phyloP scores from a whole-genome alignment of 2,329 filamentous ascomycete genomes.

The Exophiala lecanii-corni region DNA sequence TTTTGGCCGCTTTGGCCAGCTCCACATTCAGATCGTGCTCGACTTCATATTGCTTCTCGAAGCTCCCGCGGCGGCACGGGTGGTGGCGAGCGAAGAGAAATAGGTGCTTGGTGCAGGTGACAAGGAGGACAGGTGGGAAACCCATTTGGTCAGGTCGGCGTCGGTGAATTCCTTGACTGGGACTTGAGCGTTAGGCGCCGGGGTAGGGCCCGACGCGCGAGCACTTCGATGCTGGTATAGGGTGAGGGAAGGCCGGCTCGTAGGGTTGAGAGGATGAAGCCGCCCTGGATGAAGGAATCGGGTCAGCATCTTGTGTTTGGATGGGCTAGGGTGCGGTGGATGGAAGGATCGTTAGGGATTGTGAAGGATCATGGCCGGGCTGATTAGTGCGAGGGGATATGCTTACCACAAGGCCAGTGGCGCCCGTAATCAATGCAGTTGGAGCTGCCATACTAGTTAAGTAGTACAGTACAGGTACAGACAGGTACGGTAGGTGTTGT shows the following conservation, averaged over 20 bases:
- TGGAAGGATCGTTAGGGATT: too few species aligned
- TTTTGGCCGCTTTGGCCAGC: conserved; percentile 69
- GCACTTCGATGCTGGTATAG: conserved; percentile 40
- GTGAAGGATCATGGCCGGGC: too few species aligned
- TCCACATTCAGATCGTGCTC: conserved; percentile 83
- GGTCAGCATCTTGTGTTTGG: too few species aligned
- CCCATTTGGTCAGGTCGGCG: conserved; percentile 66
- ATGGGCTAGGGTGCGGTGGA: too few species aligned
- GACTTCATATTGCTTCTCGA: conserved; percentile 78
- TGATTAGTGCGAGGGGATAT: background rate
- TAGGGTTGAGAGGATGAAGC: conserved; percentile 62
- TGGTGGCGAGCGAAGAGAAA: conserved; percentile 77
- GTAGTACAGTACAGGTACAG: too few species aligned
- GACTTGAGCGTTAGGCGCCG: conserved; percentile 54
- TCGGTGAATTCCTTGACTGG: conserved; percentile 53
- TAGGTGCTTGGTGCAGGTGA: conserved; percentile 58
- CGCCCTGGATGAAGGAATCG: conserved; percentile 50
- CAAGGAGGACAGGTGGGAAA: conserved; percentile 52
- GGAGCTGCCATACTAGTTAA: conserved; percentile 1
- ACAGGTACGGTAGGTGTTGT: too few species aligned
- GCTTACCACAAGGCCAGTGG: conserved; percentile 48
- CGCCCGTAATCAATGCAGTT: conserved; percentile 38
- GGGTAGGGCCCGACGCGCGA: conserved; percentile 42
- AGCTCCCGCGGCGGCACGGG: conserved; percentile 64
- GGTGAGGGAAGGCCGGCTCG: conserved; percentile 32